Evolutionary conservation across 768 basidiomycete species (phyloP).

Genomic region (Calocera cornea): DNA sequence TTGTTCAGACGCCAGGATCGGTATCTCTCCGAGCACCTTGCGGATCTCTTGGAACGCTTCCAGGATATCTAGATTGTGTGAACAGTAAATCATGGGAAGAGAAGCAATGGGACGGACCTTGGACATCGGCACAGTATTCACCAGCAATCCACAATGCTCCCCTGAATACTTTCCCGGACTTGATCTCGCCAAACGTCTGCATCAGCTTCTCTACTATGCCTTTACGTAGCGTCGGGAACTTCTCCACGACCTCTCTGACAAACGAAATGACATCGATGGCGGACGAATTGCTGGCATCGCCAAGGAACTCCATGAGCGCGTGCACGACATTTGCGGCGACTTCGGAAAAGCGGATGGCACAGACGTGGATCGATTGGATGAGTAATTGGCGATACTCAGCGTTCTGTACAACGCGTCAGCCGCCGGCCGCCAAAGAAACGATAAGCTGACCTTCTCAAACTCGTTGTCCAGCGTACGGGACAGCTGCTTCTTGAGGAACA

Average conservation of each 20-base stretch:
- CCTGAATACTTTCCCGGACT: conserved; percentile 92
- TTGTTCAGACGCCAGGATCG: conserved; percentile 86
- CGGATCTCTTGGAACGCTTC: conserved; percentile 63
- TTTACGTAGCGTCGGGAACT: conserved; percentile 75
- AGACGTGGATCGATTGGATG: conserved; percentile 93
- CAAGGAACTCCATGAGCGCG: conserved; percentile 84
- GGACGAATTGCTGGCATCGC: conserved; percentile 87
- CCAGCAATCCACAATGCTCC: conserved; percentile 98
- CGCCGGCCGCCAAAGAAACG: not conserved
- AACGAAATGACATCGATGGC: conserved; percentile 90
- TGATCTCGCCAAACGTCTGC: conserved; percentile 68
- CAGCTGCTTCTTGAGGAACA: conserved; percentile 97
- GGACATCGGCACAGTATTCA: conserved; percentile 61
- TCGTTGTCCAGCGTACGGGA: conserved; percentile 82
- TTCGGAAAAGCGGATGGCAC: conserved; percentile 92
- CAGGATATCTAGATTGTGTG: conserved; percentile 41
- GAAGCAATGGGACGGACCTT: conserved; percentile 22
- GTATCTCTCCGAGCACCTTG: conserved; percentile 88
- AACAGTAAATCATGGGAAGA: not conserved
- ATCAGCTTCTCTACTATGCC: conserved; percentile 79
- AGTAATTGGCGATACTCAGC: conserved; percentile 90
- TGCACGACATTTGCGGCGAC: conserved; percentile 92
- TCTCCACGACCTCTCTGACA: conserved; percentile 90
- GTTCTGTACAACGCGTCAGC: conserved; percentile 36
- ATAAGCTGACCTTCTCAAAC: conserved; percentile 65